Conservation (phyloP, 2,329 filamentous ascomycete genomes). For the Monilinia fructigena region DNA sequence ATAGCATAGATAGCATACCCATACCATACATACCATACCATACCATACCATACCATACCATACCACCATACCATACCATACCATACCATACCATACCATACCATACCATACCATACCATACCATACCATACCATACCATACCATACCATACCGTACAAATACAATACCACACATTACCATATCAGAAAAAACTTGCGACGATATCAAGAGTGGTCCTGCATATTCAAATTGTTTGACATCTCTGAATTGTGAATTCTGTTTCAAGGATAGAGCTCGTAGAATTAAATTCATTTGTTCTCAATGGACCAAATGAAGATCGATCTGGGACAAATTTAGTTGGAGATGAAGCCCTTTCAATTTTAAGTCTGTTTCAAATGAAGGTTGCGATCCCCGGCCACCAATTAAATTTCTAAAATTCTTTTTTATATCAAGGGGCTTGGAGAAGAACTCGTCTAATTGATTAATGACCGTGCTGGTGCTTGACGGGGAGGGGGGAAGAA, state of each 20-base stretch:
- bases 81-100: too few species aligned
- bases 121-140: too few species aligned
- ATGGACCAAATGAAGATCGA: conserved; percentile 8
- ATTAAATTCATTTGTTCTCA: conserved; percentile 11
- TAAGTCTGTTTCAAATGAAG: conserved; percentile 21
- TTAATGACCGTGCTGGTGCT: conserved; percentile 10
- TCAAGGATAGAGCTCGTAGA: conserved; percentile 11
- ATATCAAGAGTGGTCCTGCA: conserved; percentile 5
- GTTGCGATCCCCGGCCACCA: conserved; percentile 3
- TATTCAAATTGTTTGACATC: conserved; percentile 11
- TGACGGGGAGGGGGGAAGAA: too few species aligned
- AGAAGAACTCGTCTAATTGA: conserved; percentile 19
- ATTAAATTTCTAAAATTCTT: conserved; percentile 10
- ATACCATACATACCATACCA: too few species aligned
- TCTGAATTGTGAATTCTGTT: background rate
- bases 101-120: too few species aligned
- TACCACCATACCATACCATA: too few species aligned
- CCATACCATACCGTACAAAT: too few species aligned
- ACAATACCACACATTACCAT: too few species aligned
- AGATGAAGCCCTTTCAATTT: conserved; percentile 16
- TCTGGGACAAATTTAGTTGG: conserved; percentile 18
- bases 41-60: too few species aligned
- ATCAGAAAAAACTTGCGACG: conserved; percentile 10
- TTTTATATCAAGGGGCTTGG: conserved; percentile 4
- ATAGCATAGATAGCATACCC: too few species aligned